These are phyloP conservation scores for Babesia ovis DNA, from an alignment of 169 alveolate genomes.

Conservation along the genomic window DNA sequence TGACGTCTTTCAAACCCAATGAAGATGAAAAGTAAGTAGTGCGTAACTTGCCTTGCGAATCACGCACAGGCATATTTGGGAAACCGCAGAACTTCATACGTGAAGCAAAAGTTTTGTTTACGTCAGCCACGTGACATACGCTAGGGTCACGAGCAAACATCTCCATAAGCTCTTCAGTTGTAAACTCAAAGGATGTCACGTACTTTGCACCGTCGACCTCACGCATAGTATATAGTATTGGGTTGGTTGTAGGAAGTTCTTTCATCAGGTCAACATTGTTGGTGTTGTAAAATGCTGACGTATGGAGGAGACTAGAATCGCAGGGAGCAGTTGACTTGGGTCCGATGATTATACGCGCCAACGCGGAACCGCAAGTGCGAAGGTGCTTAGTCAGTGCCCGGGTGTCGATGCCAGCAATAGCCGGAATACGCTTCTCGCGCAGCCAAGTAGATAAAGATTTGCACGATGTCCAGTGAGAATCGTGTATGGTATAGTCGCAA, in stretches of 20 bases:
- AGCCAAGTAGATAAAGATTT: slow-evolving; percentile 70
- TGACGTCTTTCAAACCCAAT: slow-evolving; percentile 35
- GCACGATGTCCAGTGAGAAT: slow-evolving; percentile 74
- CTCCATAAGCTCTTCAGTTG: slow-evolving; percentile 18
- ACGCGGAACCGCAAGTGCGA: slow-evolving; percentile 78
- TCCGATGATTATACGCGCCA: slow-evolving; percentile 76
- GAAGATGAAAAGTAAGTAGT: background rate
- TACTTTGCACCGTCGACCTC: slow-evolving; percentile 26
- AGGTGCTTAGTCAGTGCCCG: slow-evolving; percentile 84
- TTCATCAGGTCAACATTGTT: slow-evolving; percentile 41
- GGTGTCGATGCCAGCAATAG: slow-evolving; percentile 84
- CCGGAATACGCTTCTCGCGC: slow-evolving; percentile 64
- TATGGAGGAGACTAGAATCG: slow-evolving; percentile 47
- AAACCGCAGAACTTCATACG: background rate
- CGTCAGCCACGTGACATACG: slow-evolving; percentile 6
- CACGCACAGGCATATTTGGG: slow-evolving; percentile 4
- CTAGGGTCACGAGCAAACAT: slow-evolving; percentile 30
- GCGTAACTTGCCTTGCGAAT: background rate
- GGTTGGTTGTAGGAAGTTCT: background rate
- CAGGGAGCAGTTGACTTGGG: slow-evolving; percentile 39
- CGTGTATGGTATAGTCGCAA: slow-evolving; percentile 77
- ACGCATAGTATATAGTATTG: slow-evolving; percentile 13
- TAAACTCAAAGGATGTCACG: slow-evolving; percentile 22
- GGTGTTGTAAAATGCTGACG: slow-evolving; percentile 24
- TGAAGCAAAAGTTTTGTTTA: background rate